Conservation (phyloP, 768 basidiomycete species). For the Leucogyrophana mollusca region DNA sequence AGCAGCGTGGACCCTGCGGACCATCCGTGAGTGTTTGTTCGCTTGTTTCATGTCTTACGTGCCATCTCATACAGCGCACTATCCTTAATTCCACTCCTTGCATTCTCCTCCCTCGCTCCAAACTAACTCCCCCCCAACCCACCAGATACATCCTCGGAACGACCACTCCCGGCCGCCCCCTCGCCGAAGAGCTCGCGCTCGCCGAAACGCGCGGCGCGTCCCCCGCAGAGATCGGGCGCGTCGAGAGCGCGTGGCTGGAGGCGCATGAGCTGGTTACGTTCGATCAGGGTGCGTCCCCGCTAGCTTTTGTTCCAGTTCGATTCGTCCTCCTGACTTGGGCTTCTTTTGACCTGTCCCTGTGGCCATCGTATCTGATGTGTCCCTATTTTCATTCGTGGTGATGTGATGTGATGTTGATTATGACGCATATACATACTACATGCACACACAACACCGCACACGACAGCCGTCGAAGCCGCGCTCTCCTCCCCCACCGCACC, state of each 20-base stretch:
- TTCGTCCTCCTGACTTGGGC: too few relatives aligned
- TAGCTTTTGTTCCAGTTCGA: not conserved
- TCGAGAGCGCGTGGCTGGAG: conserved; percentile 77
- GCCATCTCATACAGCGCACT: too few relatives aligned
- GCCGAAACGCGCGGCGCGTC: conserved; percentile 64
- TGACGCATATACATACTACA: too few relatives aligned
- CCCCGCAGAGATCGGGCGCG: conserved; percentile 65
- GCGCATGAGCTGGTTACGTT: conserved; percentile 76
- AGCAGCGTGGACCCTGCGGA: conserved; percentile 82
- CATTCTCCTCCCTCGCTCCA: too few relatives aligned
- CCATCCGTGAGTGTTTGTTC: conserved; percentile 47
- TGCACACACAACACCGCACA: too few relatives aligned
- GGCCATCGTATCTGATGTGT: not conserved
- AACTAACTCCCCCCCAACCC: too few relatives aligned
- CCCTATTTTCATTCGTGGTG: too few relatives aligned
- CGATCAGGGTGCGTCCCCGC: conserved; percentile 60
- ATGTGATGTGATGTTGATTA: too few relatives aligned
- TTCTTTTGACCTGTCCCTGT: conserved; percentile 45
- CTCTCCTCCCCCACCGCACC: conserved; percentile 19
- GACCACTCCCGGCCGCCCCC: conserved; percentile 42
- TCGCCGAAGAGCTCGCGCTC: conserved; percentile 68
- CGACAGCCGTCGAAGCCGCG: conserved; percentile 21
- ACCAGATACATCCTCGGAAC: conserved; percentile 71
- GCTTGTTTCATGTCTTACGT: too few relatives aligned
- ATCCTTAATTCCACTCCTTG: too few relatives aligned